These are phyloP conservation scores for Penstemon barbatus DNA, from an alignment of 257 asterid genomes.

Conservation along the genomic window DNA sequence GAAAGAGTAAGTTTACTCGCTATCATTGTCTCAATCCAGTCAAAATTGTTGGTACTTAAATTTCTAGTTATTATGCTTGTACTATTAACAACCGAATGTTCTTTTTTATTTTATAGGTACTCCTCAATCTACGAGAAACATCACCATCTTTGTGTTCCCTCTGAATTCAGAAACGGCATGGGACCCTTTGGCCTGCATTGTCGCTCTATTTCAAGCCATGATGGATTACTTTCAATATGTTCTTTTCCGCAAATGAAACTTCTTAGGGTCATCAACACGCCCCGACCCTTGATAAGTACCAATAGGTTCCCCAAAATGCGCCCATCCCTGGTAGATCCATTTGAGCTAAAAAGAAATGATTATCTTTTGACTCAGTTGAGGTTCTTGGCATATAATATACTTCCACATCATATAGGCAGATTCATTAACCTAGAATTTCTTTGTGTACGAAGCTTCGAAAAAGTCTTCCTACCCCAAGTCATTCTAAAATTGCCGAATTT, in stretches of 20 bases:
- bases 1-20: background rate
- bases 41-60: too few relatives aligned
- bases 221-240: too few relatives aligned
- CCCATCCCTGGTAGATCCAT: background rate
- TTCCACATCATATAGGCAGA: background rate
- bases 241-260: background rate
- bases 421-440: conserved; percentile 22
- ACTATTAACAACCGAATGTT: background rate
- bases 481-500: conserved; percentile 19
- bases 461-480: background rate
- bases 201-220: background rate
- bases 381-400: background rate
- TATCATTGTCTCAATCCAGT: background rate
- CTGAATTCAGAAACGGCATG: background rate
- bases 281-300: background rate
- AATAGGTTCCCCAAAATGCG: too few relatives aligned
- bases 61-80: background rate
- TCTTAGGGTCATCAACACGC: background rate
- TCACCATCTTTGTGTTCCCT: background rate
- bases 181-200: background rate
- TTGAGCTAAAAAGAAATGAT: background rate
- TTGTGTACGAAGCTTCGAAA: background rate
- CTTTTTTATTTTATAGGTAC: background rate
- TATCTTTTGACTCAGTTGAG: conserved; percentile 21
- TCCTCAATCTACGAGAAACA: background rate